Evolutionary conservation across 2,329 filamentous ascomycete species (phyloP).

Genomic region (Cercospora sojina): DNA sequence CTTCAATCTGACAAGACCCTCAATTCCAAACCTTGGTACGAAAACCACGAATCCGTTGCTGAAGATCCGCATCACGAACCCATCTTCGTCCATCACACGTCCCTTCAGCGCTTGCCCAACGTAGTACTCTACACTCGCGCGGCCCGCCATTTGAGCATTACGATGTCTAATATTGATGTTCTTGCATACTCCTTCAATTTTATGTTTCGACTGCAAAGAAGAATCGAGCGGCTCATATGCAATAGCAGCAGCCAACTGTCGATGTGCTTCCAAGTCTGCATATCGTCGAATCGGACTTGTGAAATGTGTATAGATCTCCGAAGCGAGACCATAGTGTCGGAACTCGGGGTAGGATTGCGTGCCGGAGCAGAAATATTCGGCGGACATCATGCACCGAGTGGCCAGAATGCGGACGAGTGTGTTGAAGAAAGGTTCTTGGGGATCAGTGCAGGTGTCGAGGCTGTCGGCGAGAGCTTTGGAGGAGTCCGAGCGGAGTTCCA

Average conservation of each 20-base stretch:
- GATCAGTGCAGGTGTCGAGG: slow-evolving; percentile 78
- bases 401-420: slow-evolving; percentile 96
- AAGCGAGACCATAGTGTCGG: slow-evolving; percentile 93
- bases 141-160: slow-evolving; percentile 92
- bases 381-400: slow-evolving; percentile 98
- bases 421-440: slow-evolving; percentile 91
- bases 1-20: slow-evolving; percentile 81
- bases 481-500: slow-evolving; percentile 79
- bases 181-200: slow-evolving; percentile 90
- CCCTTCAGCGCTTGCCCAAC: slow-evolving; percentile 93
- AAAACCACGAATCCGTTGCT: slow-evolving; percentile 97
- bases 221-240: slow-evolving; percentile 85
- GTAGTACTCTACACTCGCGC: slow-evolving; percentile 95
- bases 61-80: slow-evolving; percentile 95
- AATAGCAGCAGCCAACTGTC: slow-evolving; percentile 92
- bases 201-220: slow-evolving; percentile 74
- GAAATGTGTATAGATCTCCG: slow-evolving; percentile 98
- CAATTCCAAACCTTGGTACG: slow-evolving; percentile 92
- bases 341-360: slow-evolving; percentile 92
- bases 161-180: slow-evolving; percentile 98
- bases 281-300: slow-evolving; percentile 96
- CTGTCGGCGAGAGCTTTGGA: slow-evolving; percentile 93
- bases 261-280: slow-evolving; percentile 90
- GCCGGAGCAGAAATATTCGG: slow-evolving; percentile 96
- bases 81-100: slow-evolving; percentile 74